phyloP scores from a whole-genome alignment of 2,329 filamentous ascomycete genomes.

The Exophiala alcalophila region DNA sequence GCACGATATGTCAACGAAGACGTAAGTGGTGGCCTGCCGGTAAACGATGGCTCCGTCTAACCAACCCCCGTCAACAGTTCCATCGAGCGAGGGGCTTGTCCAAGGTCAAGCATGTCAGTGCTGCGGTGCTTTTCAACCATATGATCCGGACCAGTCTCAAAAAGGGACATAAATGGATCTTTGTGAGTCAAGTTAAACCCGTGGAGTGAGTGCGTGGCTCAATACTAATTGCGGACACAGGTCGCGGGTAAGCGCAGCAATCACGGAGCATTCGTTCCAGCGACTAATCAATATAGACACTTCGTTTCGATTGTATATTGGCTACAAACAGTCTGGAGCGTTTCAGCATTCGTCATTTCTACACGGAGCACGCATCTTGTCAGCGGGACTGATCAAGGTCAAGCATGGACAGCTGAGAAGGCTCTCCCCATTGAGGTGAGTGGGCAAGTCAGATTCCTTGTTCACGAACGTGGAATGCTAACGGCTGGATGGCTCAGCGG shows the following conservation, averaged over 20 bases:
- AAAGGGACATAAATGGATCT: conserved; percentile 90
- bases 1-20: conserved; percentile 65
- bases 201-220: too few relatives aligned
- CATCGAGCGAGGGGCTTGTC: conserved; percentile 59
- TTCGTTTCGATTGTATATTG: conserved; percentile 74
- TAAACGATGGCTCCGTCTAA: background rate
- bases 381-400: conserved; percentile 81
- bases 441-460: conserved; percentile 26
- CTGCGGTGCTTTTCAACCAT: conserved; percentile 72
- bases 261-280: too few relatives aligned
- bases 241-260: conserved; percentile 8
- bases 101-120: conserved; percentile 65
- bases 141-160: conserved; percentile 70
- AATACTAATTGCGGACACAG: too few relatives aligned
- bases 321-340: conserved; percentile 81
- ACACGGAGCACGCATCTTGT: conserved; percentile 74
- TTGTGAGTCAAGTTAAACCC: too few relatives aligned
- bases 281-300: conserved; percentile 63
- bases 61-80: conserved; percentile 39
- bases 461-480: conserved; percentile 1
- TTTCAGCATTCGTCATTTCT: conserved; percentile 92
- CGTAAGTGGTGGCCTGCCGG: conserved; percentile 2
- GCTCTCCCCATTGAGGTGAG: conserved; percentile 61
- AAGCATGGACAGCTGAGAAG: conserved; percentile 74
- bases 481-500: too few relatives aligned